Evolutionary conservation across 495 filamentous ascomycete genomes (phyloP), one percentile per base, ranked within the genome.

Genomic region (Echria macrotheca): DNA sequence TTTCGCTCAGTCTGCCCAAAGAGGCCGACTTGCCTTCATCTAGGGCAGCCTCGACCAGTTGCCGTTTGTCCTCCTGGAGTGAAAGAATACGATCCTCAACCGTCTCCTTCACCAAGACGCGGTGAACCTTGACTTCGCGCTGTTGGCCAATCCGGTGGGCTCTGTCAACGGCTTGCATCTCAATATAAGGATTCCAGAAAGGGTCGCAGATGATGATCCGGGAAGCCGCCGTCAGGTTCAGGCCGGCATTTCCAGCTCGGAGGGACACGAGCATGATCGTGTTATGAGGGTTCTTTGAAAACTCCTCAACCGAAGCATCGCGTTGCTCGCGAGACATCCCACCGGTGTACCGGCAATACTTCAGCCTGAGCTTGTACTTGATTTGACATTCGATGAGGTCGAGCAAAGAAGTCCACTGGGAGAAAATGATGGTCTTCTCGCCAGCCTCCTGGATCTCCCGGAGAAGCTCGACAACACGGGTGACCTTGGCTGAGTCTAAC

Each of bases 181-280:
- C 91, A 21, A 95, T 85, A 61, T 85, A 96, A 0, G 91, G 90
- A 52, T 97, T 97, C 88, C 93, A 97, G 71, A 95, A 96, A 0
- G 91, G 91, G 55, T 97, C 91, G 47, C 94, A 80, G 44, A 96
- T 85, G 60, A 97, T 88, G 53, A 97, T 86, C 54, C 89, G 84
- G 0, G 82, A 85, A 0, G 91, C 91, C n/a, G 82, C 82, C 6
- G 85, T 84, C 15, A 97, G 78, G 61, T 97, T 97, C 29, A 97
- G 73, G 0, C 91, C 91, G 0, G 91, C 79, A 60, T 97, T 97
- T 10, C 91, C 91, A 0, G 91, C 91, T 44, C 89, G 89, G 31
- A 97, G 74, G 10, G 87, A 94, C 3, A 96, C 84, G 19, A 97
- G 71, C 81, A 97, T 85, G 61, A 97, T 74, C 51, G 78, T 81